Percentiles rank a stretch among this genome's conserved stretches.
Evolutionary conservation across 2,329 filamentous ascomycete genomes (phyloP).

Genomic region (Ramularia endophylla): DNA sequence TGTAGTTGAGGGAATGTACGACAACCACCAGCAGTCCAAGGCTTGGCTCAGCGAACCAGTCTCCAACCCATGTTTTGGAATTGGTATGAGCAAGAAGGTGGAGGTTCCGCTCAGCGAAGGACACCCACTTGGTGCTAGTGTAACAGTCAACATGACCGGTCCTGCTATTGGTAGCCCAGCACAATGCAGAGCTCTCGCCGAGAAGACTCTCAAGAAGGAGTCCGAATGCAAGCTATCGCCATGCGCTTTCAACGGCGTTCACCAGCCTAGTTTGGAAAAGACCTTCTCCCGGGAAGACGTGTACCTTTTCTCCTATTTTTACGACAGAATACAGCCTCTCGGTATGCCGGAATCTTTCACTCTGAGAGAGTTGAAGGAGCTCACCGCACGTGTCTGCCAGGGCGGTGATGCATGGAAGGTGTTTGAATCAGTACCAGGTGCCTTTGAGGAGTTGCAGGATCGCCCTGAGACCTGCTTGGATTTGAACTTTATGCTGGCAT

Average conservation of each 20-base stretch:
- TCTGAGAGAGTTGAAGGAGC: slow-evolving; percentile 78
- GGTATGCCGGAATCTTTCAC: slow-evolving; percentile 99
- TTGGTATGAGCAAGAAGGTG: slow-evolving; percentile 69
- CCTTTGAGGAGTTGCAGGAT: slow-evolving; percentile 70
- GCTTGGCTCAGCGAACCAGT: slow-evolving; percentile 67
- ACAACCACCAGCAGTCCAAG: slow-evolving; percentile 49
- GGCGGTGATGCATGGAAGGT: slow-evolving; percentile 80
- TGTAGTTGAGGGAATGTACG: slow-evolving; percentile 66
- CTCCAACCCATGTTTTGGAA: slow-evolving; percentile 78
- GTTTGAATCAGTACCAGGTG: slow-evolving; percentile 70
- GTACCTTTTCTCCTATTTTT: slow-evolving; percentile 98
- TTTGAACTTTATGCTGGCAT: slow-evolving; percentile 89
- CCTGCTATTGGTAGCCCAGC: slow-evolving; percentile 68
- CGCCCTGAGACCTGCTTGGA: slow-evolving; percentile 91
- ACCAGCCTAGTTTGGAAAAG: slow-evolving; percentile 87
- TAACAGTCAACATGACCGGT: slow-evolving; percentile 81
- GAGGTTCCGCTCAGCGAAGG: slow-evolving; percentile 62
- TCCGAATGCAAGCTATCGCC: slow-evolving; percentile 72
- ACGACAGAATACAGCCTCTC: slow-evolving; percentile 84
- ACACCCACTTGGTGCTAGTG: slow-evolving; percentile 58
- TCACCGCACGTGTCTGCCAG: slow-evolving; percentile 77
- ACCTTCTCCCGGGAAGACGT: slow-evolving; percentile 89
- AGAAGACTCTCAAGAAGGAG: slow-evolving; percentile 87
- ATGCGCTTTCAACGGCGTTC: slow-evolving; percentile 98
- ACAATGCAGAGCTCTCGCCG: slow-evolving; percentile 83